Evolutionary conservation across 306 rosid genomes (phyloP).

Genomic region (Gastrolobium villosum): DNA sequence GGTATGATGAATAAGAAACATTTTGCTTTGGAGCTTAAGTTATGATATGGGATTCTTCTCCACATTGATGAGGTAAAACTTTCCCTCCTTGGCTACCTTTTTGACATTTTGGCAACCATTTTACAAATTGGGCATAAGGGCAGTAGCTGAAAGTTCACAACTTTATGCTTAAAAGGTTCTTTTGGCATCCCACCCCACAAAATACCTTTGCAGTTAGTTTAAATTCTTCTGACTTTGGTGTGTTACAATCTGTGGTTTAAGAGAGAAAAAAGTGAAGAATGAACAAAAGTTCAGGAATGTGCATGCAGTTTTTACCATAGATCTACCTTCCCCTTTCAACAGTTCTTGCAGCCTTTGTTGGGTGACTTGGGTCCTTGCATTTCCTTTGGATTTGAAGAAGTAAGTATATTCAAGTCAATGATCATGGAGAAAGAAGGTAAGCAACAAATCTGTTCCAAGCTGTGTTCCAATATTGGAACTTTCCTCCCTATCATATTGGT

Average conservation of each 20-base stretch:
- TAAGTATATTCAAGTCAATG: slow-evolving; percentile 25
- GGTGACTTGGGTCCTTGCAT: background rate
- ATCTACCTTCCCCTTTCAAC: slow-evolving; percentile 15
- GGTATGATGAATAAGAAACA: slow-evolving; percentile 21
- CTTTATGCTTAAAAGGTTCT: slow-evolving; percentile 44
- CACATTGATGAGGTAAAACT: slow-evolving; percentile 25
- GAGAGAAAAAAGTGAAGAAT: background rate
- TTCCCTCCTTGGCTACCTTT: slow-evolving; percentile 43
- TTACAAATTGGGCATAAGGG: slow-evolving; percentile 1
- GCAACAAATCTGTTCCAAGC: slow-evolving; percentile 40
- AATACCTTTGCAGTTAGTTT: slow-evolving; percentile 2
- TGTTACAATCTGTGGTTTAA: background rate
- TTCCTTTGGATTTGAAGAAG: background rate
- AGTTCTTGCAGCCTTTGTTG: slow-evolving; percentile 23
- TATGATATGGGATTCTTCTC: slow-evolving; percentile 34
- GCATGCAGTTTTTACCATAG: slow-evolving; percentile 7
- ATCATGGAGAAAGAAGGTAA: slow-evolving; percentile 57
- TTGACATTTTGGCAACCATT: slow-evolving; percentile 45
- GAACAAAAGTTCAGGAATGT: slow-evolving; percentile 30
- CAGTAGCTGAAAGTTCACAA: slow-evolving; percentile 33
- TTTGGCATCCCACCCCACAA: slow-evolving; percentile 26
- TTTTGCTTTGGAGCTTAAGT: slow-evolving; percentile 10
- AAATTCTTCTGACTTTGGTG: background rate
- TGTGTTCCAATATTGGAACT: slow-evolving; percentile 39
- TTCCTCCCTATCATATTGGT: slow-evolving; percentile 42